Evolutionary conservation across 371 early-diverging fungal species (phyloP).

Genomic region (Spraguea lophii): DNA sequence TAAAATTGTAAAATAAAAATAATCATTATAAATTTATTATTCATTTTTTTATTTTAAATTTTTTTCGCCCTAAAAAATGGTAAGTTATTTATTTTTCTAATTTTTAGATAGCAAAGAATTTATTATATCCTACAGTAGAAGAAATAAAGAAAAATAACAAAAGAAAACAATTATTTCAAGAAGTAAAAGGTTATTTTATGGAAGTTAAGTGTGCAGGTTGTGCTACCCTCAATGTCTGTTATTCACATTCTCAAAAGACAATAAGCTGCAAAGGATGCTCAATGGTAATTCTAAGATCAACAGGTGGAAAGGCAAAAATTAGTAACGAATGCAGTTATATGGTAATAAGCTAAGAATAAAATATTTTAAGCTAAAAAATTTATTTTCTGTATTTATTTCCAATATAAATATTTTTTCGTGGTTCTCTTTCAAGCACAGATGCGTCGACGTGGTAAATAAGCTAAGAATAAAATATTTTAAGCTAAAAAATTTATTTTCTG

Average conservation of each 20-base stretch:
- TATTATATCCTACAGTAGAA: slow-evolving; percentile 82
- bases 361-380: too few species aligned
- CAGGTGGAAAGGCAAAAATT: slow-evolving; percentile 75
- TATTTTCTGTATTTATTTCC: too few species aligned
- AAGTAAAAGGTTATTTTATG: slow-evolving; percentile 98
- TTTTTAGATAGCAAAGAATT: slow-evolving; percentile 49
- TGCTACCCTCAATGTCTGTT: slow-evolving; percentile 79
- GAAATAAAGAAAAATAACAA: slow-evolving; percentile 80
- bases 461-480: too few species aligned
- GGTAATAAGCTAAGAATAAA: too few species aligned
- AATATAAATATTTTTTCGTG: too few species aligned
- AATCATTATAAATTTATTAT: too few species aligned
- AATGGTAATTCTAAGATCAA: slow-evolving; percentile 83
- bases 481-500: too few species aligned
- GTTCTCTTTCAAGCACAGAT: too few species aligned
- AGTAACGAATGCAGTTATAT: slow-evolving; percentile 32
- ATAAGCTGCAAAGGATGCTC: slow-evolving; percentile 79
- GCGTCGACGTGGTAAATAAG: too few species aligned
- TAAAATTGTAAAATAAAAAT: too few species aligned
- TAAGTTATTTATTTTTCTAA: neutral
- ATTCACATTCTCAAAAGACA: slow-evolving; percentile 92
- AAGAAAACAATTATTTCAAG: slow-evolving; percentile 91
- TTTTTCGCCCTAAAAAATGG: neutral
- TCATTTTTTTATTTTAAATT: neutral
- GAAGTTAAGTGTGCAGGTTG: slow-evolving; percentile 94